A percentile compares a stretch with the other conserved stretches of the same genome.
Conservation (phyloP, 2,329 filamentous ascomycete species). For the Elsinoe perseae region DNA sequence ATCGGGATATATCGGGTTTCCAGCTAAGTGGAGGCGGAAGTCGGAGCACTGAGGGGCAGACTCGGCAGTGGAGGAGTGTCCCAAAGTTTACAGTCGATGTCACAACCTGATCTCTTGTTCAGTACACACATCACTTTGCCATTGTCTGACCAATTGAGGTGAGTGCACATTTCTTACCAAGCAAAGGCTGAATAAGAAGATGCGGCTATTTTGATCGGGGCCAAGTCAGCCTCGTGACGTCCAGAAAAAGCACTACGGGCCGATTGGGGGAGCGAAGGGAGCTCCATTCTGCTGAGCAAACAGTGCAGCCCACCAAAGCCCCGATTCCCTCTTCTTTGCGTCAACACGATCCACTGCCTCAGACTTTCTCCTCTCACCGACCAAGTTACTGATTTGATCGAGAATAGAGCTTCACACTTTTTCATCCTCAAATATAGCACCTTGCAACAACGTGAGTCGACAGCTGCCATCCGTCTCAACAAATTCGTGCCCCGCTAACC, state of each 20-base stretch:
- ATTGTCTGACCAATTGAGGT: slow-evolving; percentile 3
- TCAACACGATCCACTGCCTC: slow-evolving; percentile 9
- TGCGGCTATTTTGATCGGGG: neutral
- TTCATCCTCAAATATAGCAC: slow-evolving; percentile 8
- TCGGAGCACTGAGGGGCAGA: slow-evolving; percentile 16
- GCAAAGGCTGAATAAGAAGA: neutral
- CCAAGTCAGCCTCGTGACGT: neutral
- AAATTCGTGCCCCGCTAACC: slow-evolving; percentile 18
- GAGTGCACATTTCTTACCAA: slow-evolving; percentile 1
- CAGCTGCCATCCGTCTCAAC: neutral
- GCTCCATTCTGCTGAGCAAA: neutral
- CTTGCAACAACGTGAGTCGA: neutral
- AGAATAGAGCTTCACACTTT: slow-evolving; percentile 1
- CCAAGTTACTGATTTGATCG: slow-evolving; percentile 1
- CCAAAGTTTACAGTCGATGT: slow-evolving; percentile 1
- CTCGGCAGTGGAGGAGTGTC: slow-evolving; percentile 3
- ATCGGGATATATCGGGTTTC: slow-evolving; percentile 12
- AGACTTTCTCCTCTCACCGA: slow-evolving; percentile 15
- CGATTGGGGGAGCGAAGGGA: neutral
- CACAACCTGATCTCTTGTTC: neutral
- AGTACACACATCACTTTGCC: neutral
- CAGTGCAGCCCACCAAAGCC: slow-evolving; percentile 4
- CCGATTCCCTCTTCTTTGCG: slow-evolving; percentile 1
- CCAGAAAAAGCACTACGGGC: neutral
- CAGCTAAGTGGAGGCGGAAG: slow-evolving; percentile 9